phyloP scores from a whole-genome alignment of 768 basidiomycete genomes.

The Boletus rubescentipes region DNA sequence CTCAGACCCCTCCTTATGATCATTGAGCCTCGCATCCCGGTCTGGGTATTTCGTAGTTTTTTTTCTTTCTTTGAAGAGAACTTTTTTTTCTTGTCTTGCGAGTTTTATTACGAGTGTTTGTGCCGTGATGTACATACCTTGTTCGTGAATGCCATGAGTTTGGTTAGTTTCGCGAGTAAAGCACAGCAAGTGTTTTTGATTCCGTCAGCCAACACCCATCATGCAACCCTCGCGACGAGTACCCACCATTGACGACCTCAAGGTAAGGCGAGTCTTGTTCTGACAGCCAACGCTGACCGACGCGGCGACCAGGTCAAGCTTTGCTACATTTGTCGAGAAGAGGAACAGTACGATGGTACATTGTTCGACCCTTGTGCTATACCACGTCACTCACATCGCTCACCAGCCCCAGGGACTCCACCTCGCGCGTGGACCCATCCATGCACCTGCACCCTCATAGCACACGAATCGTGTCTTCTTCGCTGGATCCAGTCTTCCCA shows the following conservation, averaged over 20 bases:
- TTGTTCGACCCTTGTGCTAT: neutral
- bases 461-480: constrained; percentile 76
- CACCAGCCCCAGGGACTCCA: constrained; percentile 44
- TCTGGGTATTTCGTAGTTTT: constrained; percentile 6
- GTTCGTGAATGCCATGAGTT: constrained; percentile 15
- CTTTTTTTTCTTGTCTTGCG: neutral
- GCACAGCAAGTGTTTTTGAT: too few species aligned
- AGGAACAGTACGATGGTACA: constrained; percentile 52
- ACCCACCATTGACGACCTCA: constrained; percentile 36
- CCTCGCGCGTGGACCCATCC: constrained; percentile 73
- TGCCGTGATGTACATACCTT: constrained; percentile 23
- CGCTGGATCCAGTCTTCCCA: constrained; percentile 79
- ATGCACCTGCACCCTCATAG: constrained; percentile 76
- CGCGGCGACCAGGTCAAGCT: constrained; percentile 53
- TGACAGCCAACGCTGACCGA: neutral
- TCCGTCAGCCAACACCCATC: constrained; percentile 7
- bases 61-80: neutral
- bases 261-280: constrained; percentile 14
- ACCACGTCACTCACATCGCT: neutral
- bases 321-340: constrained; percentile 80
- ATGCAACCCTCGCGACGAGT: constrained; percentile 28
- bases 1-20: constrained; percentile 62
- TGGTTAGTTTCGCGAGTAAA: neutral
- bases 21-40: constrained; percentile 33
- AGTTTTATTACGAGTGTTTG: neutral